Evolutionary conservation across 768 basidiomycete genomes (phyloP).

Genomic region (Lepiota brunneoincarnata): DNA sequence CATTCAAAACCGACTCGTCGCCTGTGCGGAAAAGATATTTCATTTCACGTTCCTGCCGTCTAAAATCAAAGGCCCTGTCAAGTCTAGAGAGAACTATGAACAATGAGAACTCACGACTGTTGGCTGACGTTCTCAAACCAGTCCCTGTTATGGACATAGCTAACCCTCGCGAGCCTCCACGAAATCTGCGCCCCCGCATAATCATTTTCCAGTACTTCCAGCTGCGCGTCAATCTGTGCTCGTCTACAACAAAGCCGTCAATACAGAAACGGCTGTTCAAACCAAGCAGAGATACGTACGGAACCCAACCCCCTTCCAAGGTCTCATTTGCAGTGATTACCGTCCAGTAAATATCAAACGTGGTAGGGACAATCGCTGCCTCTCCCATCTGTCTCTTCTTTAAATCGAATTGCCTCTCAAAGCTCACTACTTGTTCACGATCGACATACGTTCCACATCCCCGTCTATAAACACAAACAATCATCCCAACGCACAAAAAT

Average conservation of each 20-base stretch:
- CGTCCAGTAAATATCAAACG: constrained; percentile 31
- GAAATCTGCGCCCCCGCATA: constrained; percentile 32
- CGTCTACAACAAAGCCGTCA: constrained; percentile 20
- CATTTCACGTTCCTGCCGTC: constrained; percentile 31
- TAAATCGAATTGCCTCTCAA: background rate
- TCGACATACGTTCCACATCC: constrained; percentile 21
- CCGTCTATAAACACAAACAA: background rate
- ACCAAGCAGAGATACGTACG: constrained; percentile 25
- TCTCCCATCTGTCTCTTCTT: constrained; percentile 2
- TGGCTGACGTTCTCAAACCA: constrained; percentile 41
- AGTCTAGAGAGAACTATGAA: background rate
- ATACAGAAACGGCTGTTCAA: background rate
- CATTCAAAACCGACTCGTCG: constrained; percentile 31
- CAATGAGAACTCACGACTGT: constrained; percentile 17
- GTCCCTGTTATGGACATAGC: constrained; percentile 35
- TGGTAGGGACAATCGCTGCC: background rate
- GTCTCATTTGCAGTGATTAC: constrained; percentile 29
- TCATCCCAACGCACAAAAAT: background rate
- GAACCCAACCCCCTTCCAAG: constrained; percentile 33
- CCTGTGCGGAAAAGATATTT: constrained; percentile 37
- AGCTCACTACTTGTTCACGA: constrained; percentile 11
- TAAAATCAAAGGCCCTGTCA: constrained; percentile 10
- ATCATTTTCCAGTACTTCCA: constrained; percentile 38
- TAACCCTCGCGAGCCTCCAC: constrained; percentile 32
- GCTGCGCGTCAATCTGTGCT: constrained; percentile 34